Evolutionary conservation across 73 alveolate species (phyloP), one percentile per base, ranked within the genome.

Genomic region (Tetrahymena malaccensis): DNA sequence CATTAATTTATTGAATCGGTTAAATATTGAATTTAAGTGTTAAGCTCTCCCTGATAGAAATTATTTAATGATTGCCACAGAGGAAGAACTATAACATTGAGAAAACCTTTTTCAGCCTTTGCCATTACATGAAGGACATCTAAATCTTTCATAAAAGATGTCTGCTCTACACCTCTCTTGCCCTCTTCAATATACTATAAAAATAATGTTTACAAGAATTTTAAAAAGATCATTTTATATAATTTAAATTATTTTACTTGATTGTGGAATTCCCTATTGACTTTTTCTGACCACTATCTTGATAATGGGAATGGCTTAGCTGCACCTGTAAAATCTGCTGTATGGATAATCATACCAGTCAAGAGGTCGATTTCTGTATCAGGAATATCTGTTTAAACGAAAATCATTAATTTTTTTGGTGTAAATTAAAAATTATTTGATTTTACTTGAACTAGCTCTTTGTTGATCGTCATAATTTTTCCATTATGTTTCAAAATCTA

Each of bases 281-380:
- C 97, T 85, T 94, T 95, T 43, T 95, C 97, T 34, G 97, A 95
- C 97, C 97, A 95, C 27, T 85, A 16, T 89, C 97, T 85, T 34
- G 97, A 95, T 33, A 95, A 35, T 37, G 70, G 95, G 94, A 95
- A 95, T 50, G 94, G 94, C 55, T 95, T 95, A 93, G 97, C 97
- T 19, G 95, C 97, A 33, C 97, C 97, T 85, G 93, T 95, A 89
- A 95, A 95, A 89, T 95, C 97, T 89, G 97, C 97, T 34, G 97
- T 95, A 17, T 95, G 97, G 35, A 95, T 89, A 55, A 95, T 95
- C 97, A 95, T 95, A 35, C 97, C 97, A 89, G 97, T 95, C 21
- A 95, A 57, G 31, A 95, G 43, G 55, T 95, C 94, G 2, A 95
- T 27, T 35, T 95, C 97, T 43, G 43, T 95, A 31, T 95, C 97